Percentiles rank a stretch among this genome's conserved stretches.
phyloP scores from a whole-genome alignment of 768 basidiomycete genomes.

The Suillus clintonianus region DNA sequence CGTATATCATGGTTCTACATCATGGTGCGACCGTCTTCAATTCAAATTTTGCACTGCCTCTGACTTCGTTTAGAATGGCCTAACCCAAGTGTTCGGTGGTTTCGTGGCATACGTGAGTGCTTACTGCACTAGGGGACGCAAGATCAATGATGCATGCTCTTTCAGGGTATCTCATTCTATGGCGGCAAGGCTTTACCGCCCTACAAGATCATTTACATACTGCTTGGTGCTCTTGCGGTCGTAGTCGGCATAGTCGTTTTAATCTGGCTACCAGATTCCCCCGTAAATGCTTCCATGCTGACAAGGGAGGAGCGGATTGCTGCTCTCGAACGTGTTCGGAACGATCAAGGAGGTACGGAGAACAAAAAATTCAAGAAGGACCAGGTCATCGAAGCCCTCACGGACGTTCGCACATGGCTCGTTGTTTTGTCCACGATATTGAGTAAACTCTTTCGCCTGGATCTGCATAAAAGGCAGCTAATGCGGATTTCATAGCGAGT shows the following conservation, averaged over 20 bases:
- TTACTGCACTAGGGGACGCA: not conserved
- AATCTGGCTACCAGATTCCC: conserved; percentile 66
- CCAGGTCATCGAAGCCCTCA: conserved; percentile 57
- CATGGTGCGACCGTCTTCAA: conserved; percentile 42
- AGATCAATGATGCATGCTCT: not conserved
- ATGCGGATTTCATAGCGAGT: conserved; percentile 44
- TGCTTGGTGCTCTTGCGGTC: conserved; percentile 62
- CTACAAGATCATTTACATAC: conserved; percentile 63
- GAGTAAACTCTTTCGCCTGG: conserved; percentile 36
- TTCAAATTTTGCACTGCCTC: not conserved
- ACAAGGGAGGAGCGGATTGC: conserved; percentile 62
- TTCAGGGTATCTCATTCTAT: conserved; percentile 58
- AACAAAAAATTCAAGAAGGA: conserved; percentile 61
- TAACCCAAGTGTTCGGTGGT: conserved; percentile 62
- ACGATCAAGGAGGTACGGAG: conserved; percentile 64
- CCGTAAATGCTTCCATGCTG: conserved; percentile 57
- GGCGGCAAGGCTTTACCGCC: conserved; percentile 48
- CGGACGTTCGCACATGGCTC: conserved; percentile 62
- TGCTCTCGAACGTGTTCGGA: conserved; percentile 64
- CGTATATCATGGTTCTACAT: conserved; percentile 69
- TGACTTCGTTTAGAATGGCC: conserved; percentile 45
- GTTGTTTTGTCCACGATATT: conserved; percentile 59
- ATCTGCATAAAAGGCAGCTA: conserved; percentile 2
- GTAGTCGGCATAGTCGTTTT: conserved; percentile 57
- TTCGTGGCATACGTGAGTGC: conserved; percentile 58